Base-by-base conservation (phyloP, 495 filamentous ascomycete species). In the Xylaria acuta region DNA sequence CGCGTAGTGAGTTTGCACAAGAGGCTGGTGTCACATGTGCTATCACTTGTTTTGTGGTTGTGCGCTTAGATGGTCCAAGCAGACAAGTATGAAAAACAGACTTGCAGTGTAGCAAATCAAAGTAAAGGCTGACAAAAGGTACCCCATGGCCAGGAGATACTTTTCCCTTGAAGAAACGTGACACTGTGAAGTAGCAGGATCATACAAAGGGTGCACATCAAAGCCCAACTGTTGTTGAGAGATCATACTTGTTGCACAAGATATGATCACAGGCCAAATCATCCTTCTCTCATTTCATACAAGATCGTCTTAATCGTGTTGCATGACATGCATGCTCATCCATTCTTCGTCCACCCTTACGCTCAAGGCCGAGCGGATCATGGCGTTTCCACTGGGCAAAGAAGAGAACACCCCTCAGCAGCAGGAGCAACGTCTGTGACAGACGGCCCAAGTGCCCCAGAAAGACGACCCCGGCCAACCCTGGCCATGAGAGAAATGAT, bases 271-370 rank as follows among this genome's bases (percentile, higher is more conserved):
- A 2, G 12, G 12, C 12, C 14, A 12, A 30, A 56, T 5, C 27
- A 7, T 30, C 14, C 5, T 25, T 51, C 9, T 5, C 47, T 51
- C 47, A 51, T 22, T 25, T 32, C 32, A 25, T 38, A 54, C 47
- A 47, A 38, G 30, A 32, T 59, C 16, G 1, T 45, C 41, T 4
- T 34, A 45, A 25, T 25, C 3, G 51, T 40, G 38, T 25, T 36
- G 58, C 38, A 36, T 22, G 51, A 34, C 8, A 71, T 65, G 60
- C 18, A 22, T 45, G 34, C 34, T 2, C 60, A 49, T 30, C 36
- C 60, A 18, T 71, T 71, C 25, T 71, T 64, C 38, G n/a, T 67
- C 32, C 70, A 72, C 30, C 70, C 70, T 49, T 41, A 59, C 18
- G 63, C 49, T 41, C 62, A 49, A 14, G 22, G 12, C 16, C 45